Evolutionary conservation across 2,329 filamentous ascomycete genomes (phyloP), one percentile per base, ranked within the genome.

Genomic region (Coniosporium tulheliwenetii): DNA sequence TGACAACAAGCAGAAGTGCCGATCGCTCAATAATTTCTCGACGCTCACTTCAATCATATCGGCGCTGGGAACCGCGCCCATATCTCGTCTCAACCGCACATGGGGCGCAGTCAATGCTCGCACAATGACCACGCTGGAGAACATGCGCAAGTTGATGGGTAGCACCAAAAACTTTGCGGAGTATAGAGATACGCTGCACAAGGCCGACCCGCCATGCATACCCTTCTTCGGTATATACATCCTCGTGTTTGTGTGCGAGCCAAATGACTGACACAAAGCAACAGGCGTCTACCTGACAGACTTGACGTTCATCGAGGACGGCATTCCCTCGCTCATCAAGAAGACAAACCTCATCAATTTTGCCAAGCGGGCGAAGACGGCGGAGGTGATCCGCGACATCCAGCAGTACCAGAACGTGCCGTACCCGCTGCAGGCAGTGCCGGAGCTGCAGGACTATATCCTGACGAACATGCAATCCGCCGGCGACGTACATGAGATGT

Each of bases 91-190:
- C 39, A 87, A 85, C 62, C 73, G 91, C 48, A 98, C 91, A 4
- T 98, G 91, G 91, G 79, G 85, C 46, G 83, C 91, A 56, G 85
- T 96, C 30, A 91, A 87, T 43, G 80, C 84, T 41, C 82, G 86
- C 48, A 91, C 85, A 2, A 80, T 81, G 48, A 69, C 73, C 10
- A 77, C 82, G 7, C 65, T 98, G 32, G 91, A 98, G 61, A 80
- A 76, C 39, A 94, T 98, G 86, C 81, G 89, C 41, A 81, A 79
- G 49, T 72, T 96, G 42, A 98, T 98, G 86, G 85, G 83, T 15
- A 95, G 86, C 61, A 94, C 86, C 37, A 95, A 93, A 68, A 98
- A 98, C 62, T 98, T 96, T 67, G 83, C 83, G 52, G 87, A 95
- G 61, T 98, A 98, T 61, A 77, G 91, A 58, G 91, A 96, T 57